Evolutionary conservation across 2,329 filamentous ascomycete genomes (phyloP).

Genomic region (Pseudogymnoascus sp.): DNA sequence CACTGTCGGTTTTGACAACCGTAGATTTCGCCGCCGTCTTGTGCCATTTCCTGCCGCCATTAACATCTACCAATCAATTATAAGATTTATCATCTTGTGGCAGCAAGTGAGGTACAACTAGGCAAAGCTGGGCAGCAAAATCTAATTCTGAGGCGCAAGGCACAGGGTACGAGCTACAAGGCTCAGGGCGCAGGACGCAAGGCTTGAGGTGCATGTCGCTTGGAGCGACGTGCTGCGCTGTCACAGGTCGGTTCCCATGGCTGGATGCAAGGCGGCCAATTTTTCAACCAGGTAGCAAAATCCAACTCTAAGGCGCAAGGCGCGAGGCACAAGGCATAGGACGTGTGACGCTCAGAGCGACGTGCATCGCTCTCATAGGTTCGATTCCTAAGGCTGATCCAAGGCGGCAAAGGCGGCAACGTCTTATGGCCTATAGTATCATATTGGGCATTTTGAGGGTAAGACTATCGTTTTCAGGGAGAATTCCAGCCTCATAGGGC

Average conservation of each 20-base stretch:
- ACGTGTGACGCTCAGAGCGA: too few species aligned
- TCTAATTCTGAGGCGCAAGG: neutral
- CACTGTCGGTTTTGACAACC: too few species aligned
- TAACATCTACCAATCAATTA: neutral
- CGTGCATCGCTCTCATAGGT: too few species aligned
- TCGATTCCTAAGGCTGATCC: too few species aligned
- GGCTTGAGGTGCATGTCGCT: neutral
- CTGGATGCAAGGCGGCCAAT: neutral
- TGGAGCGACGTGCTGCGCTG: neutral
- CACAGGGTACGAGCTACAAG: neutral
- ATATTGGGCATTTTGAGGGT: neutral
- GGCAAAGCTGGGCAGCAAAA: neutral
- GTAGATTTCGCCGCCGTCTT: neutral
- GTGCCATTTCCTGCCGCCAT: neutral
- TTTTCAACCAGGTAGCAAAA: neutral
- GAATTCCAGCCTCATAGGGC: neutral
- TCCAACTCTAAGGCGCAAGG: too few species aligned
- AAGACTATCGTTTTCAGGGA: neutral
- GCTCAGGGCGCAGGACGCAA: neutral
- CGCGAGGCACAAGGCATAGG: too few species aligned
- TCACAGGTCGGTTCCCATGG: neutral
- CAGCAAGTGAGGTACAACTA: neutral
- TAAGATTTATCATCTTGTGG: neutral
- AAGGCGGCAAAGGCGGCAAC: too few species aligned
- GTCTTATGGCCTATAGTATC: neutral